Percentiles rank a stretch among this genome's conserved stretches.
phyloP scores from a whole-genome alignment of 2,329 filamentous ascomycete species.

The Ophiosphaerella narmari region DNA sequence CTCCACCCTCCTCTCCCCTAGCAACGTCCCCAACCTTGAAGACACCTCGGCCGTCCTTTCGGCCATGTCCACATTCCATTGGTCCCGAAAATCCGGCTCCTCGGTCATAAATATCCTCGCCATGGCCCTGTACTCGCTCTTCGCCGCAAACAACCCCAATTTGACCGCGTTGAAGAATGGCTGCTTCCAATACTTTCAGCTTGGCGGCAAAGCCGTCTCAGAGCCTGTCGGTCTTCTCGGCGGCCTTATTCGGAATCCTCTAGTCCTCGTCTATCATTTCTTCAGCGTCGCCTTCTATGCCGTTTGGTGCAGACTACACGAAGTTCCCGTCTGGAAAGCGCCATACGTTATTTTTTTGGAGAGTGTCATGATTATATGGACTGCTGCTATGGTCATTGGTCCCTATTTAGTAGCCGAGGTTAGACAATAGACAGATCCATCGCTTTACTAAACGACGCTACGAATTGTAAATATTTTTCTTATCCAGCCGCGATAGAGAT shows the following conservation, averaged over 20 bases:
- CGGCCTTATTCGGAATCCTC: slow-evolving; percentile 77
- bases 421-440: slow-evolving; percentile 29
- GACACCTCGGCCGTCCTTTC: slow-evolving; percentile 68
- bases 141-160: slow-evolving; percentile 70
- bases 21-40: slow-evolving; percentile 68
- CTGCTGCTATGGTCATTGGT: slow-evolving; percentile 79
- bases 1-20: slow-evolving; percentile 72
- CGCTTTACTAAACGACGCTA: not conserved
- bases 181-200: slow-evolving; percentile 91
- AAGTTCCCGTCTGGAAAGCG: slow-evolving; percentile 47
- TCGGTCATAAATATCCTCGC: slow-evolving; percentile 98
- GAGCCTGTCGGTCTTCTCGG: slow-evolving; percentile 82
- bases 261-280: slow-evolving; percentile 87
- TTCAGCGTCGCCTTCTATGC: slow-evolving; percentile 89
- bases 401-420: slow-evolving; percentile 78
- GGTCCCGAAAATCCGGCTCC: slow-evolving; percentile 79
- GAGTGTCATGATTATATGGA: slow-evolving; percentile 74
- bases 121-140: slow-evolving; percentile 87
- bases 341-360: slow-evolving; percentile 64
- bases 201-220: slow-evolving; percentile 70
- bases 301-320: slow-evolving; percentile 70
- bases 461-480: not conserved
- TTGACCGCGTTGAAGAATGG: slow-evolving; percentile 82
- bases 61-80: slow-evolving; percentile 80
- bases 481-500: not conserved